Evolutionary conservation across 306 rosid genomes (phyloP), one percentile per base, ranked within the genome.

Genomic region (Rosa multiflora): DNA sequence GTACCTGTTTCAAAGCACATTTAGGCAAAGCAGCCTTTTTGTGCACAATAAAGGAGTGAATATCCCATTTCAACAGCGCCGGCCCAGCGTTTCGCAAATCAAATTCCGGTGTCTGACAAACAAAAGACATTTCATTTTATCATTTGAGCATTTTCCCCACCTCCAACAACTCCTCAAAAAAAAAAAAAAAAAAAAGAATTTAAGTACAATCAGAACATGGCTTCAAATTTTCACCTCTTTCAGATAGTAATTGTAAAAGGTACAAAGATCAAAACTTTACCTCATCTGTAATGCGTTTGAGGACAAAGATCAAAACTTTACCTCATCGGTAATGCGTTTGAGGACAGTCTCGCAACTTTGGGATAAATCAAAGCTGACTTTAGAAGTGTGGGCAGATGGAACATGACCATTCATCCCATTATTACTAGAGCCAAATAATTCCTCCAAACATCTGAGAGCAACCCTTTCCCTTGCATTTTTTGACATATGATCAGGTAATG

Each of bases 401-500:
- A 32, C 74, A 69, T 72, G 71, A 76, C 42, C 39, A 3, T 43
- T 70, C 73, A 40, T 67, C 70, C 69, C 76, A 79, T 29, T 14
- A 53, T 52, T 29, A 64, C 9, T 29, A 29, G 73, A 68, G 77
- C 67, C 72, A 85, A 76, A 79, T 55, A 92, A 46, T 62, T 74
- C 82, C 84, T 86, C 99, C 90, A 94, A 88, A 74, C 93, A 94
- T 85, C 85, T 89, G 56, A 86, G 26, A 68, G 98, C 89, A 82
- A 94, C 59, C 82, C 85, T 73, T 79, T 94, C 97, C 80, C 70
- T 88, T 8, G 85, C 79, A 63, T 73, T 88, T 59, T 82, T 79
- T 26, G 87, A 73, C 51, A 74, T 69, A 43, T 76, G 84, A 72
- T 80, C 80, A 7, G 66, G 85, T 73, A 40, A 73, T 23, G 85